Base-by-base conservation (phyloP, 805 yeast species). In the Saccharomycopsis schoenii region DNA sequence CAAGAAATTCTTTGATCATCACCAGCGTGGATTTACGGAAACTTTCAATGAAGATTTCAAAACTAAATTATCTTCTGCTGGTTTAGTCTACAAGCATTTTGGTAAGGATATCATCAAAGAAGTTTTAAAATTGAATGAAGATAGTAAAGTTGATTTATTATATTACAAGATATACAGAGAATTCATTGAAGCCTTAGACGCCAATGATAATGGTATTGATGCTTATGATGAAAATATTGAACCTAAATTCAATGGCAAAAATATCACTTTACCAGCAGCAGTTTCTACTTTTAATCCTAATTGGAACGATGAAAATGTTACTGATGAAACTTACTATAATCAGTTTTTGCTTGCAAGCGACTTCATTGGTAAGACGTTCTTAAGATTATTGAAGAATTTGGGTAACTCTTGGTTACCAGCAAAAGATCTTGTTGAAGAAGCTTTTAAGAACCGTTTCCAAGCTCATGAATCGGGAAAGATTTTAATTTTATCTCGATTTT, bases 331-430 rank as follows among this genome's bases (percentile, higher is more conserved):
- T 63, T 87, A 75, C 66, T 96, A 90, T 70, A 74, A 73, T 43
- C 80, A 80, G 56, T 93, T 92, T 70, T 73, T 72, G 62, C 77
- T 80, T 65, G 96, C 97, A 1, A 83, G 90, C 47, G 80, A 80
- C 61, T 76, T 92, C 60, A 92, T 94, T 88, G 99, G 99, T 41
- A 73, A 73, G 55, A 88, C 88, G 0, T 94, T 94, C 71, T 76
- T 81, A 61, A 81, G 82, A 62, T 76, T 83, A 65, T 83, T 93
- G 50, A 77, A 80, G 39, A 83, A 83, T 56, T 84, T 84, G 68
- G 97, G 96, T 25, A 79, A 84, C 58, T 82, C 96, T 12, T 94
- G 97, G 96, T 78, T 91, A 65, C 97, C 97, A 43, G 97, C 98
- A 15, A 87, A 88, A 69, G 77, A 80, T 58, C 76, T 87, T 52